A percentile compares a stretch with the other conserved stretches of the same genome.
These are phyloP conservation scores for Zygosaccharomyces sapae DNA, from an alignment of 1,139 yeast genomes.

Conservation along the genomic window DNA sequence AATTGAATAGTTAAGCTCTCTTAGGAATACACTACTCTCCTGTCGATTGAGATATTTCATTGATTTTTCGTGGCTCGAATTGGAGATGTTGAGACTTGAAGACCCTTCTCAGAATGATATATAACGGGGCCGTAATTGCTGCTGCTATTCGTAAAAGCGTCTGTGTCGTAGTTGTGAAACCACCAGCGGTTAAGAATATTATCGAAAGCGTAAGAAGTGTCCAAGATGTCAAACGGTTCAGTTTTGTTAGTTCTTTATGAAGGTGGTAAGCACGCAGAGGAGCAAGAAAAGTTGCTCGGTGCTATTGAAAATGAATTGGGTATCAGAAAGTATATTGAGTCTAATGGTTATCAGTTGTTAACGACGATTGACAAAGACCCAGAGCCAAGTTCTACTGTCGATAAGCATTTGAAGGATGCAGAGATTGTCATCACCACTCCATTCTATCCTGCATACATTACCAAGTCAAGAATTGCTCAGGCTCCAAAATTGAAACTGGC, in stretches of 20 bases:
- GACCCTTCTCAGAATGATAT: background rate
- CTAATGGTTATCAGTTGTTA: slow-evolving; percentile 62
- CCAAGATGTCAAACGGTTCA: slow-evolving; percentile 28
- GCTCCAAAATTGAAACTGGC: slow-evolving; percentile 72
- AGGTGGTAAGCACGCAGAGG: slow-evolving; percentile 54
- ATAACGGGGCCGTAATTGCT: background rate
- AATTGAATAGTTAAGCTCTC: background rate
- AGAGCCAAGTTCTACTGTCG: slow-evolving; percentile 49
- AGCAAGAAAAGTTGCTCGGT: slow-evolving; percentile 61
- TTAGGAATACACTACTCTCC: background rate
- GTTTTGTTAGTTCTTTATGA: slow-evolving; percentile 54
- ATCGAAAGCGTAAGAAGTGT: slow-evolving; percentile 35
- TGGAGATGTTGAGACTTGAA: background rate
- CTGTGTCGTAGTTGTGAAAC: background rate
- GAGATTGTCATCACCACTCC: slow-evolving; percentile 80
- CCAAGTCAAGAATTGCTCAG: slow-evolving; percentile 58
- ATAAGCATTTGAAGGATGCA: slow-evolving; percentile 62
- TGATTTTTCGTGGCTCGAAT: background rate
- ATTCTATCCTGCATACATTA: slow-evolving; percentile 76
- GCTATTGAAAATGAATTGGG: slow-evolving; percentile 76
- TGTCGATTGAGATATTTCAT: background rate
- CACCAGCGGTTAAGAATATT: background rate
- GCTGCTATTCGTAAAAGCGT: background rate
- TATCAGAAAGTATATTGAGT: slow-evolving; percentile 58
- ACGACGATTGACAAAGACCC: slow-evolving; percentile 71